A percentile compares a stretch with the other conserved stretches of the same genome.
These are phyloP conservation scores for Monosporozyma aerobia DNA, from an alignment of 805 yeast species.

Conservation along the genomic window DNA sequence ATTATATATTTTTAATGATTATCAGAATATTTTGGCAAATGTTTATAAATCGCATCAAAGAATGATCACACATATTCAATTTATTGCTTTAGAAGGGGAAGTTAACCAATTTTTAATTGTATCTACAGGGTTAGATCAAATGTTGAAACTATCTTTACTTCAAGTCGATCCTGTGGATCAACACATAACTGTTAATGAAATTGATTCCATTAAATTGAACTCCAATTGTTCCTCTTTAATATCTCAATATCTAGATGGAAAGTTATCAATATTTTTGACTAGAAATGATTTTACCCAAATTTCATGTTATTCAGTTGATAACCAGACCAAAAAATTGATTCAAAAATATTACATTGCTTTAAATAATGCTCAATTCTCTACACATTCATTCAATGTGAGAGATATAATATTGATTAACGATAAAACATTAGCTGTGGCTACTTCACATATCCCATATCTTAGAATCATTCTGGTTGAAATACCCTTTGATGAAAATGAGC, in stretches of 20 bases:
- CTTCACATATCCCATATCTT: slow-evolving; percentile 74
- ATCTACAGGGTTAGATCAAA: slow-evolving; percentile 54
- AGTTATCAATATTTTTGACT: slow-evolving; percentile 43
- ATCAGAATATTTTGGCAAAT: background rate
- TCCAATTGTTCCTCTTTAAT: slow-evolving; percentile 48
- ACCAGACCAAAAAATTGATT: slow-evolving; percentile 14
- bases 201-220: slow-evolving; percentile 30
- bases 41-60: slow-evolving; percentile 31
- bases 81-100: slow-evolving; percentile 6
- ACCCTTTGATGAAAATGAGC: slow-evolving; percentile 21
- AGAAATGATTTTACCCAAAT: slow-evolving; percentile 52
- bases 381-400: slow-evolving; percentile 42
- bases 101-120: slow-evolving; percentile 32
- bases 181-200: slow-evolving; percentile 5
- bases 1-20: slow-evolving; percentile 8
- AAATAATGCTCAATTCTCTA: slow-evolving; percentile 65
- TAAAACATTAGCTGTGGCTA: slow-evolving; percentile 54
- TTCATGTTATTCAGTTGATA: slow-evolving; percentile 31
- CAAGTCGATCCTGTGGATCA: slow-evolving; percentile 5
- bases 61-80: slow-evolving; percentile 31
- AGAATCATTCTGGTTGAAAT: slow-evolving; percentile 47
- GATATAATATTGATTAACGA: slow-evolving; percentile 43
- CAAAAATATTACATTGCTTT: slow-evolving; percentile 44
- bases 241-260: slow-evolving; percentile 15
- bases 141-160: slow-evolving; percentile 32